Conservation (phyloP, 2,329 filamentous ascomycete genomes). For the Paecilomyces fulvus region DNA sequence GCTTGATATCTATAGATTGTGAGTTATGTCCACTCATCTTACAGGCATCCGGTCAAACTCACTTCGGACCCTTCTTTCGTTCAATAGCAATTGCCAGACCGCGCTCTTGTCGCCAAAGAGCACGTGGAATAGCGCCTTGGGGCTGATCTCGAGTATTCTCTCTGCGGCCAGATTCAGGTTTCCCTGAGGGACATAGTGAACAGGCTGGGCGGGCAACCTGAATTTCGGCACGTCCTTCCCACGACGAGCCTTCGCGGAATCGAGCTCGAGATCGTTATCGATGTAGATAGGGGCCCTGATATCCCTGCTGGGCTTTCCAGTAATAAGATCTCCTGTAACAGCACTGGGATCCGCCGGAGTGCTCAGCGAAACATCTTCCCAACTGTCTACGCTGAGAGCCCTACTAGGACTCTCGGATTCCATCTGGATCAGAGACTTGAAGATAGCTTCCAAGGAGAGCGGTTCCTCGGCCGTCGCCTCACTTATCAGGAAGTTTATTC, state of each 20-base stretch:
- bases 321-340: conserved; percentile 24
- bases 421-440: conserved; percentile 65
- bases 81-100: conserved; percentile 84
- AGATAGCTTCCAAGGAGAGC: conserved; percentile 58
- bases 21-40: conserved; percentile 6
- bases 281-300: conserved; percentile 52
- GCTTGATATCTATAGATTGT: conserved; percentile 55
- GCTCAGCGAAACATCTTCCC: conserved; percentile 68
- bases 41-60: neutral
- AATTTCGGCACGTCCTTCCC: conserved; percentile 57
- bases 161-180: conserved; percentile 70
- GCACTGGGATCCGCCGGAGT: conserved; percentile 54
- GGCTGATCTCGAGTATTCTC: conserved; percentile 78
- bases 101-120: conserved; percentile 95
- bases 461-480: conserved; percentile 67
- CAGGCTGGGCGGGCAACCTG: conserved; percentile 70
- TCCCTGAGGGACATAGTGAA: conserved; percentile 74
- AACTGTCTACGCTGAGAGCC: conserved; percentile 75
- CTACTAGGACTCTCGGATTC: conserved; percentile 53
- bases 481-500: conserved; percentile 77
- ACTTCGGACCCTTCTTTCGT: conserved; percentile 62
- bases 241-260: conserved; percentile 24
- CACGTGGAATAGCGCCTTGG: conserved; percentile 92
- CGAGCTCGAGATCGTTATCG: conserved; percentile 51
- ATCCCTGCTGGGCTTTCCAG: conserved; percentile 38